Conservation (phyloP, 257 asterid species). For the Gentiana dahurica region DNA sequence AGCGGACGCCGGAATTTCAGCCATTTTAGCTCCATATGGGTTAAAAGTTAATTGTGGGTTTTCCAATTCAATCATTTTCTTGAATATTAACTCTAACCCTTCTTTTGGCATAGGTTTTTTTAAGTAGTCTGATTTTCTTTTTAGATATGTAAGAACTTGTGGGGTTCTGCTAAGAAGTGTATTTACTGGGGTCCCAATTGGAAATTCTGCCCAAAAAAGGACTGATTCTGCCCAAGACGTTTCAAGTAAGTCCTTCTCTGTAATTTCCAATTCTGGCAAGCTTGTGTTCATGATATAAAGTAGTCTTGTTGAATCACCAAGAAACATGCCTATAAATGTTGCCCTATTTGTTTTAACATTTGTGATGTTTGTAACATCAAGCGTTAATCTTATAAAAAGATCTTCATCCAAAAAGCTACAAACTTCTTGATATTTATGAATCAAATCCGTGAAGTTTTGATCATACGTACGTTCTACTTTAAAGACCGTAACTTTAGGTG, state of each 20-base stretch:
- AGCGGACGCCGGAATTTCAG: slow-evolving; percentile 8
- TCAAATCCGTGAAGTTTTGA: not conserved
- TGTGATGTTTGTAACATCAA: not conserved
- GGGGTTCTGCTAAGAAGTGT: slow-evolving; percentile 2
- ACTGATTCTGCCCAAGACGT: slow-evolving; percentile 25
- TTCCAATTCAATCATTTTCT: slow-evolving; percentile 12
- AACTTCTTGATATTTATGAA: slow-evolving; percentile 2
- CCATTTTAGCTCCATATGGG: slow-evolving; percentile 24
- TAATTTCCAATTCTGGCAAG: slow-evolving; percentile 13
- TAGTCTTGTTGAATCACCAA: slow-evolving; percentile 13
- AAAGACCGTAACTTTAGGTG: slow-evolving; percentile 5
- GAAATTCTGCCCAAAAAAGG: slow-evolving; percentile 26
- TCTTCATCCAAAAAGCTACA: slow-evolving; percentile 9
- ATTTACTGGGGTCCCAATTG: not conserved
- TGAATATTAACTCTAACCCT: slow-evolving; percentile 9
- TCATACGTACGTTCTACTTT: not conserved
- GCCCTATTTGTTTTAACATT: slow-evolving; percentile 1
- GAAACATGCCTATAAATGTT: slow-evolving; percentile 8
- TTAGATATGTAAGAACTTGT: slow-evolving; percentile 5
- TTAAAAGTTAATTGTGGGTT: slow-evolving; percentile 24
- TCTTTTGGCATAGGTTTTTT: not conserved
- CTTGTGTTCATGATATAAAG: not conserved
- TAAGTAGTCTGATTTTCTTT: slow-evolving; percentile 10
- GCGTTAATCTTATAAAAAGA: slow-evolving; percentile 11
- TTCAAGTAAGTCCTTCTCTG: slow-evolving; percentile 10